phyloP scores from a whole-genome alignment of 2,329 filamentous ascomycete species.

The Xylaria arbuscula region DNA sequence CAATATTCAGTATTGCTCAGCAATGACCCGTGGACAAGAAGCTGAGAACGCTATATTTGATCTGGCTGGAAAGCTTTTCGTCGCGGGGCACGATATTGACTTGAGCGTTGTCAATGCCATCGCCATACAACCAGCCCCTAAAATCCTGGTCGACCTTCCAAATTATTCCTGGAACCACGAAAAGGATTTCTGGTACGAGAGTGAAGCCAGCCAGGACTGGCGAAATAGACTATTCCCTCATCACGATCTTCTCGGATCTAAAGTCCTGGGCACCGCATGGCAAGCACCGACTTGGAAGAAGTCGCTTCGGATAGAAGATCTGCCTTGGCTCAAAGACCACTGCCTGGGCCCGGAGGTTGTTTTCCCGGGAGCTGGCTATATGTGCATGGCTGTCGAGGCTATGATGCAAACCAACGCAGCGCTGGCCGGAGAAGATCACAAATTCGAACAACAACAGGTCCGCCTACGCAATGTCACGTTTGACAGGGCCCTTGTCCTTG shows the following conservation, averaged over 20 bases:
- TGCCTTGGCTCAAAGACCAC: slow-evolving; percentile 37
- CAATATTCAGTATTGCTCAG: too few species aligned
- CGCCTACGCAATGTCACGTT: too few species aligned
- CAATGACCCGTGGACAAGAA: too few species aligned
- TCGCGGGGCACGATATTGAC: too few species aligned
- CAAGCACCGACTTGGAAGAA: slow-evolving; percentile 32
- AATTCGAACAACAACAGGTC: too few species aligned
- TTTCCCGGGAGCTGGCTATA: slow-evolving; percentile 36
- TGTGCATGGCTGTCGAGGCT: slow-evolving; percentile 39
- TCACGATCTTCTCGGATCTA: slow-evolving; percentile 36
- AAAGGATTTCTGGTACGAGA: slow-evolving; percentile 38
- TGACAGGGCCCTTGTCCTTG: too few species aligned
- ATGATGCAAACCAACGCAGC: too few species aligned
- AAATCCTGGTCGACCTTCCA: slow-evolving; percentile 13
- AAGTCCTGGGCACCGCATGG: slow-evolving; percentile 3
- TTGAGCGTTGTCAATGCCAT: too few species aligned
- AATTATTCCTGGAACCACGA: slow-evolving; percentile 37
- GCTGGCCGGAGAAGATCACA: too few species aligned
- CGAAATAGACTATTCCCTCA: slow-evolving; percentile 24
- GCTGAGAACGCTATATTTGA: too few species aligned
- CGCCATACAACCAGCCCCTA: too few species aligned
- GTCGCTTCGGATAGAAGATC: slow-evolving; percentile 8
- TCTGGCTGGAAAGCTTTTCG: too few species aligned
- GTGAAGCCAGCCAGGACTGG: slow-evolving; percentile 26
- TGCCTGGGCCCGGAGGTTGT: slow-evolving; percentile 28